Evolutionary conservation across 441 rosid genomes (phyloP).

Genomic region (Eugenia klotzschiana): DNA sequence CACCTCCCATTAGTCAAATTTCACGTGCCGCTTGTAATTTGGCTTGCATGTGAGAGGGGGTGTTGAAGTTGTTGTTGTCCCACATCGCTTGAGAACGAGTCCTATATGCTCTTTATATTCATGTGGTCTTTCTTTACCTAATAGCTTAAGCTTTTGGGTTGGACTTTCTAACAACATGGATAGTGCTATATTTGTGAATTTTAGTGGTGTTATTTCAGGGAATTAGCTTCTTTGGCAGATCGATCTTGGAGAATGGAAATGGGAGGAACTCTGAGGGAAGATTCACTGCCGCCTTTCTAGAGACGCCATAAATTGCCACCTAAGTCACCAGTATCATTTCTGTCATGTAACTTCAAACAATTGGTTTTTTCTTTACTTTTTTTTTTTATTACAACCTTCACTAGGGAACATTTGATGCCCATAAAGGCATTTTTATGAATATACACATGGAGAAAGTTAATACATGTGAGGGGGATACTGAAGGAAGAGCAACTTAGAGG

Average conservation of each 20-base stretch:
- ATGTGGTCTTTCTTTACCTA: too few species aligned
- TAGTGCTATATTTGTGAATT: neutral
- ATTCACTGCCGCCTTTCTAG: constrained; percentile 22
- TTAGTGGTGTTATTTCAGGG: constrained; percentile 23
- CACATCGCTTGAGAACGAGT: too few species aligned
- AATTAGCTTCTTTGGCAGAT: constrained; percentile 62
- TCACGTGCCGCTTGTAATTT: too few species aligned
- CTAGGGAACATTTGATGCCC: neutral
- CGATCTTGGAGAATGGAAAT: constrained; percentile 85
- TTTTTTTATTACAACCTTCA: neutral
- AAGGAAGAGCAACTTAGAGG: neutral
- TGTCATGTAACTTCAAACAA: neutral
- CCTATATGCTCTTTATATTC: too few species aligned
- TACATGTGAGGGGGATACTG: neutral
- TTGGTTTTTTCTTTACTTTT: neutral
- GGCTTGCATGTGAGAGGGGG: too few species aligned
- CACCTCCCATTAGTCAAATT: too few species aligned
- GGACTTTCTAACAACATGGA: neutral
- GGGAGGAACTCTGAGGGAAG: constrained; percentile 63
- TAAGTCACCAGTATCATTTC: neutral
- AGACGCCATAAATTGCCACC: neutral
- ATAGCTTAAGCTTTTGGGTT: too few species aligned
- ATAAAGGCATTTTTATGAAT: neutral
- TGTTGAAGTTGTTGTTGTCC: too few species aligned
- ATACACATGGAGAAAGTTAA: neutral